Base-by-base conservation (phyloP, 805 yeast genomes). In the Candida pseudofarinosa region DNA sequence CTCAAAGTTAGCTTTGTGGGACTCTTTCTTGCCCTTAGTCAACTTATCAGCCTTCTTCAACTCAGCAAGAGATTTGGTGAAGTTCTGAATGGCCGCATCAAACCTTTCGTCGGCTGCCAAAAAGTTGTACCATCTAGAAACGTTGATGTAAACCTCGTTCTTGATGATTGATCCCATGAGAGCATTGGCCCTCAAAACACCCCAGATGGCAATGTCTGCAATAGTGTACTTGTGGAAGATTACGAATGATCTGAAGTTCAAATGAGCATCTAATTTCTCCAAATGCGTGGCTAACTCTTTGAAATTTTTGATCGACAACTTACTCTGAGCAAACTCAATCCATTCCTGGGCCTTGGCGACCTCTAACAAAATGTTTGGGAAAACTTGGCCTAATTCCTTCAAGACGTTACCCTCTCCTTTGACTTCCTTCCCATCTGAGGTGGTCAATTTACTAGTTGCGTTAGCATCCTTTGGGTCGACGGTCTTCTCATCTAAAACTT, bases 1-100 rank as follows among this genome's bases (percentile, higher is more conserved):
- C 63, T 90, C 97, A 54, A 85, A 93, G 66, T 85, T 90, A 49
- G 99, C 98, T 72, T 88, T 88, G 76, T 88, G 95, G 41, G 82
- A 73, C 67, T 88, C 93, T 69, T 88, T 89, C 71, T 84, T 83
- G 43, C 76, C 76, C 38, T 52, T 50, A 16, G 67, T 54, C 20
- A 63, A 49, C 62, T 84, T 82, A 48, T 85, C 75, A 38, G 76
- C 63, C 63, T 87, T 88, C 63, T 88, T 81, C 59, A 84, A 65
- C 55, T 87, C 96, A 59, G 74, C 77, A 49, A 88, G 66, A 37
- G 89, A 75, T 64, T 83, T 81, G 56, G 81, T 69, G 68, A 87
- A 70, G 43, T 73, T 66, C 48, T 83, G 89, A 44, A 83, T 83
- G 41, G 83, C 75, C 37, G 76, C 81, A 45, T 88, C 89, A 55